A percentile compares a stretch with the other conserved stretches of the same genome.
Conservation (phyloP, 2,329 filamentous ascomycete genomes). For the Ramularia endophylla region DNA sequence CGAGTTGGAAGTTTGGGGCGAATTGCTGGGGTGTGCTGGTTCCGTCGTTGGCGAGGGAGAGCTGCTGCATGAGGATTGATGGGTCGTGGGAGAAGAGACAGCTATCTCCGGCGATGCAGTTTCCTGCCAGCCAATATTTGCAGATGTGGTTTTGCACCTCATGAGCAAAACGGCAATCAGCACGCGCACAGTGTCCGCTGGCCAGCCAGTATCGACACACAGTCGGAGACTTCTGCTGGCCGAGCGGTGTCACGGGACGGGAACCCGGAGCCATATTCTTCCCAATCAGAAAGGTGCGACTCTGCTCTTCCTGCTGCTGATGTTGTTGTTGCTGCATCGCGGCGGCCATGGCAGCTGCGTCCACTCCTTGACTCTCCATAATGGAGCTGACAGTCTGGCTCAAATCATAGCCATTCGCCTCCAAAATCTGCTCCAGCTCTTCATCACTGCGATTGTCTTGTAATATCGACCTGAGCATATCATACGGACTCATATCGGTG, state of each 20-base stretch:
- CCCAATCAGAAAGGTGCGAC: constrained; percentile 67
- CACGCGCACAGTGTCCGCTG: constrained; percentile 88
- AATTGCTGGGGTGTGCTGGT: constrained; percentile 56
- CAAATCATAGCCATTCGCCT: constrained; percentile 84
- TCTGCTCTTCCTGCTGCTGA: constrained; percentile 45
- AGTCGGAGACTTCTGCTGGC: constrained; percentile 73
- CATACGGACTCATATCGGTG: constrained; percentile 93
- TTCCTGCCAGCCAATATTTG: constrained; percentile 99
- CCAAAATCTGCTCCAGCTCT: constrained; percentile 87
- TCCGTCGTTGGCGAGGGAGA: constrained; percentile 60
- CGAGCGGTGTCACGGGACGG: constrained; percentile 69
- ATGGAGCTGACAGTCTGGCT: constrained; percentile 85
- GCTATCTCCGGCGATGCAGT: constrained; percentile 85
- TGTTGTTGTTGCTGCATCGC: constrained; percentile 26
- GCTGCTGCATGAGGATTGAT: constrained; percentile 72
- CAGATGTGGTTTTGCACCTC: constrained; percentile 93
- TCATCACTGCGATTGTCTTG: constrained; percentile 86
- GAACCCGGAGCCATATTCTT: constrained; percentile 75
- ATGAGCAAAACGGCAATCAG: constrained; percentile 95
- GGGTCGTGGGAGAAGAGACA: constrained; percentile 98
- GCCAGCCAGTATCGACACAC: constrained; percentile 98
- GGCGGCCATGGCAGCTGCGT: constrained; percentile 31
- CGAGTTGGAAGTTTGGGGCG: constrained; percentile 68
- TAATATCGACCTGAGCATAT: constrained; percentile 92
- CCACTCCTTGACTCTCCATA: constrained; percentile 64